These are phyloP conservation scores for Talaromyces thailandensis DNA, from an alignment of 495 filamentous ascomycete species.

Conservation along the genomic window DNA sequence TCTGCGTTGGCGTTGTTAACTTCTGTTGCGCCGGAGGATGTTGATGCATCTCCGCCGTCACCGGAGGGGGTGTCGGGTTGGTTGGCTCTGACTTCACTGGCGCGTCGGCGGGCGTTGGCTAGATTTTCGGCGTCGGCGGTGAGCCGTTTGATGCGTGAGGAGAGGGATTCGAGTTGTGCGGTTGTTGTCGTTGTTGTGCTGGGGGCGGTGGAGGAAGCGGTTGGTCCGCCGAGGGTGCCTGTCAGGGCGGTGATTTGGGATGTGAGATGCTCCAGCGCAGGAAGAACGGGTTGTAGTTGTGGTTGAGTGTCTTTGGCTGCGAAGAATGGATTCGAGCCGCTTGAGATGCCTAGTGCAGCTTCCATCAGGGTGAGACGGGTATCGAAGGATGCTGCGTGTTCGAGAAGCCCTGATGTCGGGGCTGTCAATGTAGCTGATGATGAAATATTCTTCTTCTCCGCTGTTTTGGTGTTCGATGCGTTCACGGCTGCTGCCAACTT, in stretches of 20 bases:
- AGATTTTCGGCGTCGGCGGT: constrained; percentile 73
- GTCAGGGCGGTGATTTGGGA: constrained; percentile 34
- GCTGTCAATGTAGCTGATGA: constrained; percentile 40
- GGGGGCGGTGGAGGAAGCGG: constrained; percentile 19
- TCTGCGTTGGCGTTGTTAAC: constrained; percentile 11
- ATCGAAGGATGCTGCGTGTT: constrained; percentile 83
- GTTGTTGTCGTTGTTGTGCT: constrained; percentile 20
- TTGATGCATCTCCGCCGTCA: constrained; percentile 36
- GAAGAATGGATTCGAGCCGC: constrained; percentile 54
- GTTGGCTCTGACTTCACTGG: constrained; percentile 58
- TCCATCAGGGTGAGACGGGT: constrained; percentile 69
- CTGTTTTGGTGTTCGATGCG: neutral
- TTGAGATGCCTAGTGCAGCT: constrained; percentile 68
- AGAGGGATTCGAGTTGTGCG: constrained; percentile 60
- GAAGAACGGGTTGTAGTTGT: constrained; percentile 71
- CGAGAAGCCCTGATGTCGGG: constrained; percentile 53
- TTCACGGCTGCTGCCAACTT: constrained; percentile 16
- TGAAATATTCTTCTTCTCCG: constrained; percentile 4
- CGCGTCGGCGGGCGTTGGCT: constrained; percentile 60
- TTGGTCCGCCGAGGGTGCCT: constrained; percentile 31
- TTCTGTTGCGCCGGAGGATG: constrained; percentile 38
- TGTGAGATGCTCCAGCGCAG: constrained; percentile 57
- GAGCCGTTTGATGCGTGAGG: constrained; percentile 61
- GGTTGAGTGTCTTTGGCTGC: constrained; percentile 45
- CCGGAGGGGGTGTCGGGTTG: constrained; percentile 26